Evolutionary conservation across 176 grass and related monocot genomes (phyloP).

Genomic region (Chrysopogon serrulatus): DNA sequence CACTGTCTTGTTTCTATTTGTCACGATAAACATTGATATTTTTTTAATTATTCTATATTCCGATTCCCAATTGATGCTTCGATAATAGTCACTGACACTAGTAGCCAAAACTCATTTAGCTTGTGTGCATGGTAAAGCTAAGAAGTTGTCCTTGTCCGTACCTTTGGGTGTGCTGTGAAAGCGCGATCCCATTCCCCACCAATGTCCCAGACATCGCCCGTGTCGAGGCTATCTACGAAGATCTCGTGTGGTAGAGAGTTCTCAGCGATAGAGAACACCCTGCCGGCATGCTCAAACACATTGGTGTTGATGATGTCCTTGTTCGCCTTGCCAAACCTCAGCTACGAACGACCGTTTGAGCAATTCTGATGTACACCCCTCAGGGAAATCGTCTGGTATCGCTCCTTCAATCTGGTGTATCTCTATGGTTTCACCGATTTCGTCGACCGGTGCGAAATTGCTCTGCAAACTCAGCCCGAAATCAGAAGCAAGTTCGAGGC

Average conservation of each 20-base stretch:
- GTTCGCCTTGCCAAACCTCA: too few species aligned
- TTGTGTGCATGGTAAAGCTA: background rate
- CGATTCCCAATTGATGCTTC: too few species aligned
- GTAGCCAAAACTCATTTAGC: background rate
- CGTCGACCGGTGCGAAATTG: too few species aligned
- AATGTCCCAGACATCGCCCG: conserved; percentile 25
- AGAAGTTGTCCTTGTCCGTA: background rate
- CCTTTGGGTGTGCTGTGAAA: conserved; percentile 55
- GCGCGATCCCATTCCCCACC: conserved; percentile 37
- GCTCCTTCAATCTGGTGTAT: conserved; percentile 34
- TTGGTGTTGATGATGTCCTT: conserved; percentile 54
- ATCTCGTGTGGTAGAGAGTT: conserved; percentile 47
- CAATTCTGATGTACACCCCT: conserved; percentile 55
- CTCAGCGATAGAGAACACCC: conserved; percentile 25
- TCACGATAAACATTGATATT: too few species aligned
- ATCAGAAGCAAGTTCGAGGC: too few species aligned
- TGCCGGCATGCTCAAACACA: conserved; percentile 47
- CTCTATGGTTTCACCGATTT: conserved; percentile 21
- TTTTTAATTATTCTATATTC: too few species aligned
- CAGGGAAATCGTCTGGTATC: conserved; percentile 45
- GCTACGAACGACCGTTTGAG: too few species aligned
- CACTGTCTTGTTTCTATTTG: too few species aligned
- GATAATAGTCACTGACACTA: too few species aligned
- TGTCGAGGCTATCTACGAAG: conserved; percentile 20
- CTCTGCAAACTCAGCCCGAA: conserved; percentile 14